These are phyloP conservation scores for Aotearoamyces nothofagi DNA, from an alignment of 2,329 filamentous ascomycete genomes.

Conservation along the genomic window DNA sequence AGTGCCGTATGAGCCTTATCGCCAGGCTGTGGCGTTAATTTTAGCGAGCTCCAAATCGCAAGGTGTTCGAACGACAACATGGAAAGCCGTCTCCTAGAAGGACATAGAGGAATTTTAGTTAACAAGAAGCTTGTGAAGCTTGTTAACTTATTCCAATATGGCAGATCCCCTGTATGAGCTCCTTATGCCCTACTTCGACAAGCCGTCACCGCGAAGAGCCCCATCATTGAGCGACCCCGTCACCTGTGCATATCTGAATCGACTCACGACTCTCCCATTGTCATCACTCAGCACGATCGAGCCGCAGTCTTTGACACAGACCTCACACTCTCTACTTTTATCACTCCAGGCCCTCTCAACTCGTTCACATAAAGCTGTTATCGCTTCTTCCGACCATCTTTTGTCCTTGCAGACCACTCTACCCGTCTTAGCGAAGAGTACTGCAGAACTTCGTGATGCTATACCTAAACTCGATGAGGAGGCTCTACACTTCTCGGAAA, in stretches of 20 bases:
- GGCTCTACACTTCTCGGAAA: constrained; percentile 66
- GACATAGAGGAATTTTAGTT: constrained; percentile 48
- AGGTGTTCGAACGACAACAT: too few species aligned
- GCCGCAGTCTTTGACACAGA: constrained; percentile 64
- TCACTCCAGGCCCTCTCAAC: constrained; percentile 81
- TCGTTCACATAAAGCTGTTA: constrained; percentile 72
- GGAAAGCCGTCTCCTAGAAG: constrained; percentile 34
- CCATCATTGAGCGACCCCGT: constrained; percentile 30
- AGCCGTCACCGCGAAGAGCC: constrained; percentile 23
- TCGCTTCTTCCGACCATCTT: constrained; percentile 66
- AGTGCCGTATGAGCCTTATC: too few species aligned
- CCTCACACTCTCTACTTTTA: constrained; percentile 65
- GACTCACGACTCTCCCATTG: constrained; percentile 63
- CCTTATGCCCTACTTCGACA: constrained; percentile 44
- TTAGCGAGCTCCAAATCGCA: too few species aligned
- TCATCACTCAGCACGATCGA: constrained; percentile 60
- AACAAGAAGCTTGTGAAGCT: constrained; percentile 56
- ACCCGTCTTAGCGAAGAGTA: constrained; percentile 51
- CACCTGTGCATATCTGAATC: constrained; percentile 57
- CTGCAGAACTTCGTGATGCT: constrained; percentile 49
- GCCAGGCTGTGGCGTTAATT: too few species aligned
- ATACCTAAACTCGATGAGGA: constrained; percentile 69
- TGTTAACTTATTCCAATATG: constrained; percentile 30
- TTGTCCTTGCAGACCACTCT: constrained; percentile 57
- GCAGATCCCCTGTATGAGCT: constrained; percentile 64